Evolutionary conservation across 2,329 filamentous ascomycete species (phyloP).

Genomic region (Cercospora nicotianae): DNA sequence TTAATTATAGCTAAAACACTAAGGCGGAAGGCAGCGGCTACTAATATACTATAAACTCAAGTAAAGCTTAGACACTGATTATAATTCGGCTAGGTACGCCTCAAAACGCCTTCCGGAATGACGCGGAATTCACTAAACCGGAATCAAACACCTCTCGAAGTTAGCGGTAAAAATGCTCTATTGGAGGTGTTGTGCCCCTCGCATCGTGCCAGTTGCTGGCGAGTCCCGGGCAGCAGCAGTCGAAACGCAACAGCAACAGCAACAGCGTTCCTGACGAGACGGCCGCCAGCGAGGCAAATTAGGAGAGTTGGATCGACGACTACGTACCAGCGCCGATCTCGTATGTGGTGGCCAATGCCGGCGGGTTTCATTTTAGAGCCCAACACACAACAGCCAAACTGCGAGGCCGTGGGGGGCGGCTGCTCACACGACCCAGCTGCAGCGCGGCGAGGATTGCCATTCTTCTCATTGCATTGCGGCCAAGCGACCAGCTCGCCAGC

Average conservation of each 20-base stretch:
- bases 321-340: slow-evolving; percentile 3
- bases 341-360: background rate
- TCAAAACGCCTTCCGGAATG: too few relatives aligned
- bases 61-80: too few relatives aligned
- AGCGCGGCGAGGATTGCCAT: background rate
- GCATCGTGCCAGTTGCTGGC: background rate
- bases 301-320: background rate
- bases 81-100: too few relatives aligned
- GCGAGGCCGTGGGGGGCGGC: background rate
- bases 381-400: background rate
- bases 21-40: too few relatives aligned
- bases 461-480: background rate
- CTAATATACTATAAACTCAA: too few relatives aligned
- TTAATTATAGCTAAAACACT: too few relatives aligned
- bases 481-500: background rate
- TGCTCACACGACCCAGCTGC: background rate
- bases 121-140: too few relatives aligned
- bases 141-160: too few relatives aligned
- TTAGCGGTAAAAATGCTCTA: too few relatives aligned
- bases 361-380: background rate
- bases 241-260: background rate
- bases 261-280: background rate
- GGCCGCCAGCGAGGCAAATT: background rate
- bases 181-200: background rate
- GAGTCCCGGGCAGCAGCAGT: background rate